Percentiles rank a stretch among this genome's conserved stretches.
These are phyloP conservation scores for Mimosa bimucronata DNA, from an alignment of 306 rosid genomes.

Conservation along the genomic window DNA sequence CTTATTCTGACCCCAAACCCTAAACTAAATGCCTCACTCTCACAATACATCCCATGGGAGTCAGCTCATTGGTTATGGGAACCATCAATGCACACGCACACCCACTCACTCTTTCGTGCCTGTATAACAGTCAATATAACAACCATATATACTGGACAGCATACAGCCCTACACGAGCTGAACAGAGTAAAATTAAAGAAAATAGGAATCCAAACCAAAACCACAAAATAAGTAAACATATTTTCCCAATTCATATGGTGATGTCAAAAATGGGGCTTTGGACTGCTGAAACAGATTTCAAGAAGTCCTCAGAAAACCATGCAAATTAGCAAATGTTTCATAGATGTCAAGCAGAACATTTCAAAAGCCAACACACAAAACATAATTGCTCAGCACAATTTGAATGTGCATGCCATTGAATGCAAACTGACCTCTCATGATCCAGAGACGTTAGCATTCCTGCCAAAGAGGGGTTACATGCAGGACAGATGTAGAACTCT, in stretches of 20 bases:
- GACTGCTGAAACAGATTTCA: constrained; percentile 2
- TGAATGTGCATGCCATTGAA: not conserved
- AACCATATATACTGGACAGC: not conserved
- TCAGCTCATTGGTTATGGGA: not conserved
- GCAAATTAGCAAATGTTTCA: not conserved
- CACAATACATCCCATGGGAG: not conserved
- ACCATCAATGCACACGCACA: not conserved
- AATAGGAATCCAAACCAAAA: not conserved
- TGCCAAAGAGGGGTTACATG: constrained; percentile 64
- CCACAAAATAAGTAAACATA: not conserved
- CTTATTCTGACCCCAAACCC: not conserved
- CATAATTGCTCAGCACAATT: constrained; percentile 20
- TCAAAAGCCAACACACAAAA: constrained; percentile 6
- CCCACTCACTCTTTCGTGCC: too few relatives aligned
- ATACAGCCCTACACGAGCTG: not conserved
- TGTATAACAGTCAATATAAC: not conserved
- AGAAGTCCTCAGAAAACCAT: not conserved
- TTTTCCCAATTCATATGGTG: not conserved
- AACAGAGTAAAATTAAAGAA: not conserved
- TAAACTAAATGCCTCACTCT: not conserved
- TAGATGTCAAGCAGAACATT: constrained; percentile 18
- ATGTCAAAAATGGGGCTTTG: constrained; percentile 9
- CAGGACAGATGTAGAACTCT: constrained; percentile 82
- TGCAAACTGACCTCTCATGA: constrained; percentile 67
- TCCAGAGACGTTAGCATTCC: constrained; percentile 39